These are phyloP conservation scores for Capsicum chinense DNA, from an alignment of 257 asterid genomes.

Conservation along the genomic window DNA sequence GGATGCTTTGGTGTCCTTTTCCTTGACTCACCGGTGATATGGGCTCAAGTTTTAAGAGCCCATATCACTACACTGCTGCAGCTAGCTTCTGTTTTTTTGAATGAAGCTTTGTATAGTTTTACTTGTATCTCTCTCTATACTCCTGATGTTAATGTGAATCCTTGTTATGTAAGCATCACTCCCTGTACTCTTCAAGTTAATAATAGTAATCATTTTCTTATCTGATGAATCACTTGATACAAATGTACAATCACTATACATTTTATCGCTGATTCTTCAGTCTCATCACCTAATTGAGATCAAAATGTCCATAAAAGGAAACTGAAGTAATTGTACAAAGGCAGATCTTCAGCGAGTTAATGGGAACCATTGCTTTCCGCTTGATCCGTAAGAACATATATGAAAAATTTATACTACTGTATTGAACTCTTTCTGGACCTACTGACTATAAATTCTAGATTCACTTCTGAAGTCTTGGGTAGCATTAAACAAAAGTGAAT, in stretches of 20 bases:
- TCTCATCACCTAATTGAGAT: background rate
- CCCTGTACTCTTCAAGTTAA: background rate
- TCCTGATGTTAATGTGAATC: slow-evolving; percentile 28
- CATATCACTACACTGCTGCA: slow-evolving; percentile 35
- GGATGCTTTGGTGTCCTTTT: slow-evolving; percentile 22
- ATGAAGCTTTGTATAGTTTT: slow-evolving; percentile 50
- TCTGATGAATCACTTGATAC: slow-evolving; percentile 1
- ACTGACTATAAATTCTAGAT: background rate
- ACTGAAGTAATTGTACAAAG: background rate
- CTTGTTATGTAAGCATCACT: slow-evolving; percentile 18
- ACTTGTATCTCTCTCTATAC: slow-evolving; percentile 27
- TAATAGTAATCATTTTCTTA: background rate
- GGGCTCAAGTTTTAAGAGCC: slow-evolving; percentile 65
- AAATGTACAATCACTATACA: background rate
- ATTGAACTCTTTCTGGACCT: background rate
- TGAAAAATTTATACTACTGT: background rate
- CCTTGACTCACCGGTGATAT: slow-evolving; percentile 37
- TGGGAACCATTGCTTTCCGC: background rate
- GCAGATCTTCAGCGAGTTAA: background rate
- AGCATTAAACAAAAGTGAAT: background rate
- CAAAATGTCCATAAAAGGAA: background rate
- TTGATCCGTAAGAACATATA: background rate
- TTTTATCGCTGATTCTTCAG: background rate
- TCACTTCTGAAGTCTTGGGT: background rate
- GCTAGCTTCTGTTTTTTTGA: slow-evolving; percentile 50